These are phyloP conservation scores for Pseudisothecium myosuroides DNA, from an alignment of 225 moss, liverwort and hornwort genomes.

Conservation along the genomic window DNA sequence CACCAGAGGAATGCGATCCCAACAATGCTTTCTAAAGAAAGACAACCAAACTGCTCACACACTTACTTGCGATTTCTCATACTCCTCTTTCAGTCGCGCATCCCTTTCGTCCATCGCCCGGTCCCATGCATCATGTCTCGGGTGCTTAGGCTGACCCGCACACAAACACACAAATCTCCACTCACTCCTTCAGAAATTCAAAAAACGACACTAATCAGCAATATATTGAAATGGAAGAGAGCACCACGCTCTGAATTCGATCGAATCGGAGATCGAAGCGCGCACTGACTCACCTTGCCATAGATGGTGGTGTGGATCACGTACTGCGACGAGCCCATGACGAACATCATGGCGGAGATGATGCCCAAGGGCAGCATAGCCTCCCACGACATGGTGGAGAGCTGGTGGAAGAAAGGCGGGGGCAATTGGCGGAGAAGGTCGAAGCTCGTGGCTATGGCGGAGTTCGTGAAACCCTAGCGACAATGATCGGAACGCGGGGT, in stretches of 20 bases:
- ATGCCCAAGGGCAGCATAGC: constrained; percentile 64
- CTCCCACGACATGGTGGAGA: constrained; percentile 48
- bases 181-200: not conserved
- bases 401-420: not conserved
- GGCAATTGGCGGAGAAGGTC: not conserved
- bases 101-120: constrained; percentile 82
- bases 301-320: constrained; percentile 50
- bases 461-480: constrained; percentile 11
- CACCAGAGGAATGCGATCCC: not conserved
- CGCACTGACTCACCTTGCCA: constrained; percentile 40
- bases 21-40: not conserved
- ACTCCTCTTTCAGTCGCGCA: constrained; percentile 59
- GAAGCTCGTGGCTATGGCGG: not conserved
- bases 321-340: constrained; percentile 63
- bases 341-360: constrained; percentile 65
- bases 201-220: not conserved
- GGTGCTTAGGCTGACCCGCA: constrained; percentile 71
- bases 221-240: not conserved
- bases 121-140: constrained; percentile 75
- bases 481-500: not conserved
- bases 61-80: constrained; percentile 17
- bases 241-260: not conserved
- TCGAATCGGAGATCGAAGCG: not conserved
- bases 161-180: not conserved
- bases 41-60: not conserved